Percentiles rank a stretch among this genome's conserved stretches.
Evolutionary conservation across 371 early-diverging fungal species (phyloP).

Genomic region (Zancudomyces culisetae): DNA sequence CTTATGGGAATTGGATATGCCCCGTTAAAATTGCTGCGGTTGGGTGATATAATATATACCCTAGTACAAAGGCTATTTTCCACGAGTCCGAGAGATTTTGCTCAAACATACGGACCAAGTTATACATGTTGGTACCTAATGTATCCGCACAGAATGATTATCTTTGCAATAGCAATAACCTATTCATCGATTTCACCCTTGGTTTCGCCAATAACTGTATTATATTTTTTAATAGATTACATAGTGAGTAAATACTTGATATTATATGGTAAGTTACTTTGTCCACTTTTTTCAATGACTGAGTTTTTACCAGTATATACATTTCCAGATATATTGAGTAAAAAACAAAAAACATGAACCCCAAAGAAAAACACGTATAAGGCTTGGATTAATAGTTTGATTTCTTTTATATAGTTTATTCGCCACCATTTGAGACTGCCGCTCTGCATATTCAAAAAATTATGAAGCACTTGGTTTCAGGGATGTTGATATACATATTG

Average conservation of each 20-base stretch:
- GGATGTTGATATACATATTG: slow-evolving; percentile 64
- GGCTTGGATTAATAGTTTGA: too few species aligned
- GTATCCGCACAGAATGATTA: slow-evolving; percentile 46
- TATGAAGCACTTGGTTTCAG: slow-evolving; percentile 50
- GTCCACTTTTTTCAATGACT: neutral
- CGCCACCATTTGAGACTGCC: slow-evolving; percentile 60
- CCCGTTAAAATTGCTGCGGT: slow-evolving; percentile 44
- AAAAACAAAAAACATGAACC: too few species aligned
- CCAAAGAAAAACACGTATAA: too few species aligned
- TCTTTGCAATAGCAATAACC: slow-evolving; percentile 63
- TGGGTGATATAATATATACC: slow-evolving; percentile 31
- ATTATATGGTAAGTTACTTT: slow-evolving; percentile 28
- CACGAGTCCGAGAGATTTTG: slow-evolving; percentile 44
- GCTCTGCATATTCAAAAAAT: slow-evolving; percentile 56
- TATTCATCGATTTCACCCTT: slow-evolving; percentile 77
- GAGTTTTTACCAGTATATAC: too few species aligned
- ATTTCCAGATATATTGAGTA: too few species aligned
- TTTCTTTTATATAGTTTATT: slow-evolving; percentile 27
- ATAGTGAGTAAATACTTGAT: slow-evolving; percentile 60
- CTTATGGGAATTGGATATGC: slow-evolving; percentile 40
- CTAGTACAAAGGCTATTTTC: slow-evolving; percentile 28
- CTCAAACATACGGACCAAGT: slow-evolving; percentile 32
- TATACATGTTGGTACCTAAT: slow-evolving; percentile 39
- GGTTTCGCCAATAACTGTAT: slow-evolving; percentile 50
- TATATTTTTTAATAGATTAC: slow-evolving; percentile 55